Evolutionary conservation across 495 filamentous ascomycete genomes (phyloP).

Genomic region (Tirmania nivea): DNA sequence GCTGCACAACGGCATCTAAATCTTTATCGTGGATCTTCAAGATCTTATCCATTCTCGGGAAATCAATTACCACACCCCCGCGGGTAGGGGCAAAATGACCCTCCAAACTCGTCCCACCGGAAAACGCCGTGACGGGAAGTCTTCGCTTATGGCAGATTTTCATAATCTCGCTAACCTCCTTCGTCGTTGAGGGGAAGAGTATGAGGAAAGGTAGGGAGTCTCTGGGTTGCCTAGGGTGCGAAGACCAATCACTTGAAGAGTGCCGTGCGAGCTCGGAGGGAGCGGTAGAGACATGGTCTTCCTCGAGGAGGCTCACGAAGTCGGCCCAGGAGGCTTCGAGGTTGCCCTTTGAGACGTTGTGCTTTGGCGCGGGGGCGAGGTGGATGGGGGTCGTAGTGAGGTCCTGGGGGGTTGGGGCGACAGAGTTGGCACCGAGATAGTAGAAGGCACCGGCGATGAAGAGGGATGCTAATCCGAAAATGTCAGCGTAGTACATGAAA

Average conservation of each 20-base stretch:
- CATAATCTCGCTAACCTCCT: conserved; percentile 60
- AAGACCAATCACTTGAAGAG: conserved; percentile 73
- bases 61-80: conserved; percentile 76
- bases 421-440: conserved; percentile 43
- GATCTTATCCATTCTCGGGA: conserved; percentile 70
- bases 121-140: conserved; percentile 72
- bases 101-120: conserved; percentile 69
- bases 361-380: conserved; percentile 35
- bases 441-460: conserved; percentile 43
- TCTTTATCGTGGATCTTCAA: conserved; percentile 60
- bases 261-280: conserved; percentile 45
- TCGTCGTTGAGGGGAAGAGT: conserved; percentile 44
- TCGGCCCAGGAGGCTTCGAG: conserved; percentile 89
- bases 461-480: no score
- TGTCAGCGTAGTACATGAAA: no score
- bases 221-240: conserved; percentile 47
- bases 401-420: conserved; percentile 31
- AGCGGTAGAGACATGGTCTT: conserved; percentile 62
- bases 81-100: conserved; percentile 72
- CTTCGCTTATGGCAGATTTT: conserved; percentile 63
- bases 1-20: conserved; percentile 84
- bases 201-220: conserved; percentile 38
- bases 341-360: conserved; percentile 50
- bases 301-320: conserved; percentile 62
- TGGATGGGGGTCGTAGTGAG: conserved; percentile 53